Evolutionary conservation across 495 filamentous ascomycete genomes (phyloP), one percentile per base, ranked within the genome.

Genomic region (Parathielavia hyrcaniae): DNA sequence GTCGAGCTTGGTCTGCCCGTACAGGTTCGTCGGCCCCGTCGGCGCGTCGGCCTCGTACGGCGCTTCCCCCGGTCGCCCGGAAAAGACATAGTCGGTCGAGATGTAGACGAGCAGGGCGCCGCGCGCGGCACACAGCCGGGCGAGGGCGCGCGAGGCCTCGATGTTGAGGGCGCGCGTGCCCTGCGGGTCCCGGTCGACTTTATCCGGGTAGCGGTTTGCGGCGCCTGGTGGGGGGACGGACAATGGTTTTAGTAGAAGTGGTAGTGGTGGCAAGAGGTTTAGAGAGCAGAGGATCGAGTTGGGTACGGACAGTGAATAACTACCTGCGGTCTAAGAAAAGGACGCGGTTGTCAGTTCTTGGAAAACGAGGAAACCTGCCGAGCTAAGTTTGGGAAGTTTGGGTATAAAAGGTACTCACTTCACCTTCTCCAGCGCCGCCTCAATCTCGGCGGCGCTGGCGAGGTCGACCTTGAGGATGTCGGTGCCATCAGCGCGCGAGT

Each of bases 61-160:
- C 13, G 91, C 91, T 26, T 92, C 86, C n/a, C 90, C 88, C 34
- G 84, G 85, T 19, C 63, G 77, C 16, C 91, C 91, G 1, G 90
- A 74, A 67, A 97, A 97, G 44, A 97, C 90, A 69, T 97, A 97
- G 75, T 97, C 91, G 41, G 91, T 96, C 0, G 89, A 93, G 67
- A 97, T 95, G 77, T 96, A 96, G 67, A 96, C 82, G 34, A 96
- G 77, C 50, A 95, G 68, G 60, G 85, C 82, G n/a, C 70, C 71
- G 12, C 83, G 81, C 16, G 73, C 63, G 17, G 83, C 79, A 64
- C 87, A 86, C 35, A 83, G 75, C 32, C 79, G 71, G 19, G 91
- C 90, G 19, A 97, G 82, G 20, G 67, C 63, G 34, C 77, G 75
- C 16, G 88, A 83, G 11, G 89, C 86, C 5, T 83, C 79, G 26